A percentile compares a stretch with the other conserved stretches of the same genome.
phyloP scores from a whole-genome alignment of 1,284 basidiomycete species.

The Irpex sp. region DNA sequence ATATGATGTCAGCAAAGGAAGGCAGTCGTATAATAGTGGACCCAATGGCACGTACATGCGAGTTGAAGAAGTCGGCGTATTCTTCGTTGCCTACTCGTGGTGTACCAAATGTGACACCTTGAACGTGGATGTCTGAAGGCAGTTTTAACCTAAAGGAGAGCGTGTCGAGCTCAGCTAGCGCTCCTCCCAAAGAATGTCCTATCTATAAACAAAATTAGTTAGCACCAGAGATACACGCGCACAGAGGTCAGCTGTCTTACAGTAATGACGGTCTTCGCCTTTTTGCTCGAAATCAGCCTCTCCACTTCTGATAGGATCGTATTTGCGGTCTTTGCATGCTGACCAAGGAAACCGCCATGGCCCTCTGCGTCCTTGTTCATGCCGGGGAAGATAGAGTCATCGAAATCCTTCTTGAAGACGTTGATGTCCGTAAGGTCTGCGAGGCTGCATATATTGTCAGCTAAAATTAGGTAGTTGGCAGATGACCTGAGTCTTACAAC shows the following conservation, averaged over 20 bases:
- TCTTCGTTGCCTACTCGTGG: constrained; percentile 34
- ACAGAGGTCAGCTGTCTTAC: constrained; percentile 22
- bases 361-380: constrained; percentile 33
- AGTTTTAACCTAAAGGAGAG: constrained; percentile 47
- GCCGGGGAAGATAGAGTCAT: constrained; percentile 11
- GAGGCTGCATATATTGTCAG: neutral
- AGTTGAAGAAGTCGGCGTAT: constrained; percentile 38
- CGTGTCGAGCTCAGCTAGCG: constrained; percentile 50
- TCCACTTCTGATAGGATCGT: constrained; percentile 38
- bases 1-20: neutral
- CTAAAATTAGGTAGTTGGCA: neutral
- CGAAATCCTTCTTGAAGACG: neutral
- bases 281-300: constrained; percentile 28
- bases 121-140: constrained; percentile 36
- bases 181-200: constrained; percentile 57
- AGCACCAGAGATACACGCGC: too few species aligned
- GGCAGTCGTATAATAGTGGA: too few species aligned
- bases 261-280: constrained; percentile 30
- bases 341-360: constrained; percentile 40
- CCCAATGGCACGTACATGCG: constrained; percentile 31
- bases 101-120: constrained; percentile 32
- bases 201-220: constrained; percentile 26
- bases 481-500: neutral
- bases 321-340: constrained; percentile 35
- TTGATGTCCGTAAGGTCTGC: constrained; percentile 3